Evolutionary conservation across 768 basidiomycete genomes (phyloP), one percentile per base, ranked within the genome.

Genomic region (Boletus speciosus): DNA sequence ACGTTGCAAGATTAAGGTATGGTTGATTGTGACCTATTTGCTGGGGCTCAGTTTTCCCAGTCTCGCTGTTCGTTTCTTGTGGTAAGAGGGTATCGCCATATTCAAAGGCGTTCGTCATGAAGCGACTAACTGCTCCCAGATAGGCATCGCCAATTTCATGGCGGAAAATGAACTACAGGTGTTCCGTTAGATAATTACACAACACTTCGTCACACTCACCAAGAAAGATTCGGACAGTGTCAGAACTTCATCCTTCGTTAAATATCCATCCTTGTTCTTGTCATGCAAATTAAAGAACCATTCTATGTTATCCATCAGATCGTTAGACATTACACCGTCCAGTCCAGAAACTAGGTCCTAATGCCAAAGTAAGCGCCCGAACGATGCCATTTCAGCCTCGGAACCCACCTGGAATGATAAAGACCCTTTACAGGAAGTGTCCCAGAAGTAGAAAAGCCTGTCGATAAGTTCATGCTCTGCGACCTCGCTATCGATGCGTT

Each of bases 71-170:
- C 8, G 27, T 60, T 60, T 50, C 72, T 68, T 51, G 70, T 53
- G 87, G 88, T 15, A 90, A 73, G n/a, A 93, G 78, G n/a, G 93
- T 87, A 73, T 97, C 94, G 3, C 94, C 97, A 53, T 95, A 98
- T 66, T 99, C 97, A 63, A 98, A 99, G 0, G 96, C 93, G 64
- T 99, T 98, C 37, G 94, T 89, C 86, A 98, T 95, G 69, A 98
- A 96, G 39, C 93, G 86, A 60, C 93, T 95, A 59, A 99, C 90
- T 23, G 96, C 93, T 2, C 94, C 97, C 23, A 99, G 79, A 67
- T 96, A 99, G 5, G 93, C 90, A 69, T 99, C 97, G 4, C 97
- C 97, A 11, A 93, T 80, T 72, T 99, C 97, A 70, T 86, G 92
- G 14, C 97, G 87, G 83, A 99, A 99, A 59, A 98, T 97, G 73